These are phyloP conservation scores for Waltergamsia citrina DNA, from an alignment of 2,329 filamentous ascomycete genomes.

Conservation along the genomic window DNA sequence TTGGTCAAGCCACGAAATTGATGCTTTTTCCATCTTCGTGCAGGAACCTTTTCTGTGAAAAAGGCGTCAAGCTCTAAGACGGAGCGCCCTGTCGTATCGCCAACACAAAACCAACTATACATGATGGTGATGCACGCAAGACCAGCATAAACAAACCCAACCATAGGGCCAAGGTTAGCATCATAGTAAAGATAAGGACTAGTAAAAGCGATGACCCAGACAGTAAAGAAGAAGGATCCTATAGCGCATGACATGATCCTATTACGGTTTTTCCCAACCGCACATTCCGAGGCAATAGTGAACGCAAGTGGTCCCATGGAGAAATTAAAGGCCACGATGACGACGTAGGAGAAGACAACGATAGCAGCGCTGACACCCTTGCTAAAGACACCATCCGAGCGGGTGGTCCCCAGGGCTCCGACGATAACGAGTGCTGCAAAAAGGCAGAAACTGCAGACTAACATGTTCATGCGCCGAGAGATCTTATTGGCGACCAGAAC, in stretches of 20 bases:
- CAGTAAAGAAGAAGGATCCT: slow-evolving; percentile 22
- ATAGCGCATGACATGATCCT: slow-evolving; percentile 31
- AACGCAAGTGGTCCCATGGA: slow-evolving; percentile 24
- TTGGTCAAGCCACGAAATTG: too few relatives aligned
- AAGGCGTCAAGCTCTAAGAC: slow-evolving; percentile 23
- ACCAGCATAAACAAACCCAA: slow-evolving; percentile 20
- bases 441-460: slow-evolving; percentile 19
- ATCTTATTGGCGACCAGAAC: slow-evolving; percentile 24
- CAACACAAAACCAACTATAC: slow-evolving; percentile 26
- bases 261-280: slow-evolving; percentile 30
- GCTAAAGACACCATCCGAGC: background rate
- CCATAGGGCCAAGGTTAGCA: slow-evolving; percentile 17
- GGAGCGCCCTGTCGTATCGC: slow-evolving; percentile 23
- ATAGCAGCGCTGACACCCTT: slow-evolving; percentile 4
- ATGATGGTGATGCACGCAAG: slow-evolving; percentile 13
- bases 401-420: slow-evolving; percentile 8
- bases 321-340: slow-evolving; percentile 27
- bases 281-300: slow-evolving; percentile 27
- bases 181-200: slow-evolving; percentile 21
- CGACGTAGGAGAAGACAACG: slow-evolving; percentile 13
- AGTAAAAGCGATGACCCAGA: slow-evolving; percentile 20
- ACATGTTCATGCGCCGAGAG: slow-evolving; percentile 19
- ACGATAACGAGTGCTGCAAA: slow-evolving; percentile 18
- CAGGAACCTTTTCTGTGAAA: slow-evolving; percentile 22
- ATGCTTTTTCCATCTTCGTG: slow-evolving; percentile 17